Base-by-base conservation (phyloP, 371 early-diverging fungal genomes). In the Batkoa obscura region DNA sequence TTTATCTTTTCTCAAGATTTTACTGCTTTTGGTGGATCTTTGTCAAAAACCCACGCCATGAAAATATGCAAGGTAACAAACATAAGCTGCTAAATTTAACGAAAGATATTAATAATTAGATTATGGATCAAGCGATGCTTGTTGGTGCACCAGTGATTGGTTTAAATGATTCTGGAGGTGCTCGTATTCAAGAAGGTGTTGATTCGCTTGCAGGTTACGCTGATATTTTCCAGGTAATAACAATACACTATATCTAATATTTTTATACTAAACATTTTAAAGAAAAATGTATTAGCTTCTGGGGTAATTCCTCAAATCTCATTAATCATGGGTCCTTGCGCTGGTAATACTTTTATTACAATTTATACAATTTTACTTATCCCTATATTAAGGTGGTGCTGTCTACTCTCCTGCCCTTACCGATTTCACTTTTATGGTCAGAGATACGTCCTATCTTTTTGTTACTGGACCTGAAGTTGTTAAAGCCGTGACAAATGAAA, bases 391-490 rank as follows among this genome's bases (percentile, higher is more conserved):
- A 60, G 60, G 88, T 58, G 95, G 94, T 37, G 94, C 94, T 6
- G 96, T 94, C 12, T 95, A 95, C 73, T 90, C 91, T 3, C 96
- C 96, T 4, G 96, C 96, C 15, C 70, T 95, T 68, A 95, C 94
- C 0, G 96, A 95, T 61, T 93, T 93, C 59, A 89, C 85, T 0
- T 90, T 94, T 62, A 95, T 95, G 96, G 94, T 95, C 4, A 76
- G 83, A 23, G 90, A 90, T 62, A 86, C 90, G 1, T 93, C 94
- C n/a, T 86, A 92, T 67, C 78, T 95, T 62, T 95, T 93, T 70
- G 96, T 95, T 47, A 95, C 96, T 2, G 96, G 96, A 8, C 96
- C 96, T 1, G 94, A 92, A 35, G 96, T 95, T 2, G 93, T 95
- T 62, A 90, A 88, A 73, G 86, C 90, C 2, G 94, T 95, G 53